Evolutionary conservation across 2,329 filamentous ascomycete genomes (phyloP).

Genomic region (Fusarium sp.): DNA sequence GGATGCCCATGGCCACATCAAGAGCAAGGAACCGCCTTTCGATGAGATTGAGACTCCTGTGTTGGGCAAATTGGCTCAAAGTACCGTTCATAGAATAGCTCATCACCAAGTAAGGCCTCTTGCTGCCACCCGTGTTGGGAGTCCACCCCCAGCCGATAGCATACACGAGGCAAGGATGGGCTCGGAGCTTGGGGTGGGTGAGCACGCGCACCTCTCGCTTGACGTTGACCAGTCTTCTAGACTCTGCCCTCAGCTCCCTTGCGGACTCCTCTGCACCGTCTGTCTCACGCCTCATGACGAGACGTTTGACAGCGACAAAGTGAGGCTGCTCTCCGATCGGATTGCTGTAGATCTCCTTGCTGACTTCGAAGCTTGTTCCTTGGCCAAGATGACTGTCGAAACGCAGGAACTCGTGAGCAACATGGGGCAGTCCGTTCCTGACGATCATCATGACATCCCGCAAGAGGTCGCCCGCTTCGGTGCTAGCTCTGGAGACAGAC

Average conservation of each 20-base stretch:
- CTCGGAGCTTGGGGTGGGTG: conserved; percentile 1
- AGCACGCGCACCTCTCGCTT: conserved; percentile 12
- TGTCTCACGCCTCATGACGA: background rate
- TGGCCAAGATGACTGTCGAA: background rate
- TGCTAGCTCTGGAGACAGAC: background rate
- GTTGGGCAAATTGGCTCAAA: background rate
- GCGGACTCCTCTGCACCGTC: background rate
- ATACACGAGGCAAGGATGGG: background rate
- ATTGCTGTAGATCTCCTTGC: conserved; percentile 4
- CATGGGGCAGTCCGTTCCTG: background rate
- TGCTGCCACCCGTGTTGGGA: background rate
- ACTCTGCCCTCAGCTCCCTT: background rate
- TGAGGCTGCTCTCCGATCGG: background rate
- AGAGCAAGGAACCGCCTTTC: conserved; percentile 9
- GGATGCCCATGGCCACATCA: conserved; percentile 20
- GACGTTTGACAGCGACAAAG: conserved; percentile 5
- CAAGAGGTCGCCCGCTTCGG: background rate
- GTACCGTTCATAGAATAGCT: conserved; percentile 2
- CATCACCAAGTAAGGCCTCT: conserved; percentile 3
- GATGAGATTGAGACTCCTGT: background rate
- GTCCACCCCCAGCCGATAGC: conserved; percentile 14
- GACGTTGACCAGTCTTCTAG: background rate
- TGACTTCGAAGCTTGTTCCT: conserved; percentile 12
- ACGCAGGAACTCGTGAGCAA: background rate
- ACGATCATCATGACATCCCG: conserved; percentile 6